A percentile compares a stretch with the other conserved stretches of the same genome.
Conservation (phyloP, 2,329 filamentous ascomycete genomes). For the Coleophoma eucalyptorum region DNA sequence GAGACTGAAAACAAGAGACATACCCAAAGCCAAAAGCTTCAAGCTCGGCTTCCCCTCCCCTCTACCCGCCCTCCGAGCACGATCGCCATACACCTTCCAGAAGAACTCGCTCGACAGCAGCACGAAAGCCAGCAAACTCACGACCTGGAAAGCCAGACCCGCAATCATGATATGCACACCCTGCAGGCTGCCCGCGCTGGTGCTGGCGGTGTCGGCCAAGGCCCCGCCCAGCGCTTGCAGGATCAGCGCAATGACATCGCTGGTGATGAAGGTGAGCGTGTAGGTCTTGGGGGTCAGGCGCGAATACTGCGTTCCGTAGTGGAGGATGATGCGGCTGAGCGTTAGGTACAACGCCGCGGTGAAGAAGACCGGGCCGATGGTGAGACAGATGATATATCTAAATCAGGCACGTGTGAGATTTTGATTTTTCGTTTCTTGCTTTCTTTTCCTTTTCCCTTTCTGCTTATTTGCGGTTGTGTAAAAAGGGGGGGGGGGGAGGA, state of each 20-base stretch:
- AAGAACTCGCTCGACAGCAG: constrained; percentile 9
- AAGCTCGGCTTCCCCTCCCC: too few species aligned
- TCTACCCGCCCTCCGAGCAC: too few species aligned
- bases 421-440: too few species aligned
- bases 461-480: background rate
- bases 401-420: background rate
- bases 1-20: too few species aligned
- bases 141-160: constrained; percentile 33
- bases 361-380: constrained; percentile 40
- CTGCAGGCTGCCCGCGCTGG: constrained; percentile 14
- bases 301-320: constrained; percentile 43
- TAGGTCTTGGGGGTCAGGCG: constrained; percentile 42
- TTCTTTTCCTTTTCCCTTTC: too few species aligned
- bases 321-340: constrained; percentile 48
- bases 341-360: constrained; percentile 60
- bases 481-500: background rate
- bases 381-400: constrained; percentile 53
- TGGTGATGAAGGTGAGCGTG: constrained; percentile 40
- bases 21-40: too few species aligned
- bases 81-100: constrained; percentile 5
- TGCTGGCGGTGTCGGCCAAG: constrained; percentile 43
- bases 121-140: constrained; percentile 26
- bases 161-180: constrained; percentile 31
- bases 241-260: constrained; percentile 52
- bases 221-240: constrained; percentile 55